Base-by-base conservation (phyloP, 2,329 filamentous ascomycete genomes). In the Aspergillus udagawae region DNA sequence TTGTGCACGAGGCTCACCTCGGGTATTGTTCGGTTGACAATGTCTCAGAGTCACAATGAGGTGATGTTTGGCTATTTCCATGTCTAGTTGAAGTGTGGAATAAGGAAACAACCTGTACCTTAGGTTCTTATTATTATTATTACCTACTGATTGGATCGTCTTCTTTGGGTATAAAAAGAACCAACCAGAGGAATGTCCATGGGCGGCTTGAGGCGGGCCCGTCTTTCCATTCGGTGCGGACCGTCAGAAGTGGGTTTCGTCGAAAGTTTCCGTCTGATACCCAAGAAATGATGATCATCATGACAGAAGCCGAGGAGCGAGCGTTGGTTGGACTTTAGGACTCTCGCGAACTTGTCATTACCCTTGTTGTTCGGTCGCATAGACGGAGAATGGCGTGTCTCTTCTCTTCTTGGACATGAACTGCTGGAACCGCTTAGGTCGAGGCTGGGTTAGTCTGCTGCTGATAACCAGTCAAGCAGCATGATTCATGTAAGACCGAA, bases 171-270 rank as follows among this genome's bases (percentile, higher is more conserved):
- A 29, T 25, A 29, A 52, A 20, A 8, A 25, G 14, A n/a, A 32
- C 28, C 38, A 47, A 51, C 51, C 51, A 54, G 20, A 47, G 44
- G 44, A 51, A 50, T 51, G 8, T 54, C 27, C 29, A 35, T 55
- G 54, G 55, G 25, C 57, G 47, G 51, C 51, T 59, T 62, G 61
- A 60, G 55, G 54, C 56, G 45, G 53, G 42, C 41, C 50, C 57
- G 53, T 53, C 35, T 51, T 47, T 52, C 50, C 29, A 58, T 60
- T 57, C 61, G 61, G 61, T 60, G 61, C 61, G 61, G 61, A 54
- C 61, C 61, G 61, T 51, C 50, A 27, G 47, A 38, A 60, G 60
- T 60, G 59, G 51, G 21, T 23, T 48, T 6, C 12, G 25, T 12
- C 27, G 38, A 56, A 56, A 56, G 23, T 52, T 53, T 53, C 52